Conservation (phyloP, 2,329 filamentous ascomycete species). For the Aureobasidium sp. region DNA sequence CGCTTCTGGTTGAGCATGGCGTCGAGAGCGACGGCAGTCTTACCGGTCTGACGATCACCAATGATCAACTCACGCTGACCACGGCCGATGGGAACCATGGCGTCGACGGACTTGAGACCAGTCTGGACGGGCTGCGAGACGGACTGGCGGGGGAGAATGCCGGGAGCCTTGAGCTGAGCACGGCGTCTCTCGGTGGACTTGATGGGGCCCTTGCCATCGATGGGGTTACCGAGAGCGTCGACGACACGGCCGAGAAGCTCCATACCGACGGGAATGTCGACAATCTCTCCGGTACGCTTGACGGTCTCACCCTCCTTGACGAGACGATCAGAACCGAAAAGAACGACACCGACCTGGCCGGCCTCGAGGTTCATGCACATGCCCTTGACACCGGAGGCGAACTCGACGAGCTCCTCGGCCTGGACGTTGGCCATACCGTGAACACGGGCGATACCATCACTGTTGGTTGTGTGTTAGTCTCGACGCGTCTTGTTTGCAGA, state of each 20-base stretch:
- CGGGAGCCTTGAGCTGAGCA: constrained; percentile 98
- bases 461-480: constrained; percentile 41
- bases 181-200: constrained; percentile 87
- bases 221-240: constrained; percentile 97
- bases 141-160: constrained; percentile 93
- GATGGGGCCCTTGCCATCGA: constrained; percentile 97
- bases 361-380: constrained; percentile 99
- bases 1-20: constrained; percentile 99
- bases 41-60: constrained; percentile 99
- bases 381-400: constrained; percentile 98
- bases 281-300: constrained; percentile 99
- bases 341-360: constrained; percentile 99
- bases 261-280: constrained; percentile 89
- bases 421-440: constrained; percentile 99
- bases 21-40: constrained; percentile 97
- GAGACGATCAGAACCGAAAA: constrained; percentile 99
- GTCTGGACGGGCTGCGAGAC: constrained; percentile 99
- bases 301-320: constrained; percentile 99
- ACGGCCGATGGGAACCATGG: constrained; percentile 99
- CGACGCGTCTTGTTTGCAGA: constrained; percentile 18
- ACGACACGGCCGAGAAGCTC: constrained; percentile 96
- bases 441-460: constrained; percentile 99
- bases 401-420: constrained; percentile 99
- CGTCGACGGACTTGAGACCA: constrained; percentile 97
- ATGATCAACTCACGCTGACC: constrained; percentile 99